These are phyloP conservation scores for Melaleuca alternifolia DNA, from an alignment of 345 rosid genomes.

Conservation along the genomic window DNA sequence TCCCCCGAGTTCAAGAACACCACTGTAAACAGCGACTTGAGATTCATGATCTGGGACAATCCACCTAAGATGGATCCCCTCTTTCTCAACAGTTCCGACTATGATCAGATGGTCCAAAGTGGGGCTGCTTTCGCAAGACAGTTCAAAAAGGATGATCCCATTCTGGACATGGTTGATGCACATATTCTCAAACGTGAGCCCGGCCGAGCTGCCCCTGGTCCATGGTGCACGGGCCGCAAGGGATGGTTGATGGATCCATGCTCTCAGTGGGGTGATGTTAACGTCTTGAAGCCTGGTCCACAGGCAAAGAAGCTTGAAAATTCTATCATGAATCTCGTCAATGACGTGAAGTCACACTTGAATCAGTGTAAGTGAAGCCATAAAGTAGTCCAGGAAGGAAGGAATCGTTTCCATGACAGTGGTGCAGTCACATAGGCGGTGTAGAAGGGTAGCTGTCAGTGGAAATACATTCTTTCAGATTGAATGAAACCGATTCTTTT, in stretches of 20 bases:
- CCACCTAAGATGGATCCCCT: slow-evolving; percentile 97
- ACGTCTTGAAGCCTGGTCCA: slow-evolving; percentile 67
- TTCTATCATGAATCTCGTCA: slow-evolving; percentile 54
- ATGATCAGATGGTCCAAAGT: slow-evolving; percentile 58
- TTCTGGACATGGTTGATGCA: slow-evolving; percentile 61
- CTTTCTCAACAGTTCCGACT: slow-evolving; percentile 51
- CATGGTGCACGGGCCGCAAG: slow-evolving; percentile 76
- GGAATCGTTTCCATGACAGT: background rate
- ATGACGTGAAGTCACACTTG: slow-evolving; percentile 51
- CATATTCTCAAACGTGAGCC: slow-evolving; percentile 63
- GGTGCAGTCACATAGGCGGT: slow-evolving; percentile 13
- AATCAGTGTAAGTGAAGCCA: slow-evolving; percentile 77
- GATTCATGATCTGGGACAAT: slow-evolving; percentile 94
- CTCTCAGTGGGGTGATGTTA: slow-evolving; percentile 89
- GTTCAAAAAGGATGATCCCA: slow-evolving; percentile 60
- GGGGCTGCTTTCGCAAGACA: slow-evolving; percentile 91
- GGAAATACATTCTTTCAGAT: slow-evolving; percentile 19
- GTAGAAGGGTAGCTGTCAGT: slow-evolving; percentile 1
- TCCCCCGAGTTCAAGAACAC: slow-evolving; percentile 78
- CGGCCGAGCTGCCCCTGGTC: slow-evolving; percentile 58
- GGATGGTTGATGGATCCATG: slow-evolving; percentile 90
- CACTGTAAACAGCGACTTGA: slow-evolving; percentile 68
- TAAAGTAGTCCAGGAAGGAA: background rate
- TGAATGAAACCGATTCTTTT: slow-evolving; percentile 19
- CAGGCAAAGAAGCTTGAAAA: slow-evolving; percentile 63